A percentile compares a stretch with the other conserved stretches of the same genome.
These are phyloP conservation scores for Spatholobus suberectus DNA, from an alignment of 306 rosid species.

Conservation along the genomic window DNA sequence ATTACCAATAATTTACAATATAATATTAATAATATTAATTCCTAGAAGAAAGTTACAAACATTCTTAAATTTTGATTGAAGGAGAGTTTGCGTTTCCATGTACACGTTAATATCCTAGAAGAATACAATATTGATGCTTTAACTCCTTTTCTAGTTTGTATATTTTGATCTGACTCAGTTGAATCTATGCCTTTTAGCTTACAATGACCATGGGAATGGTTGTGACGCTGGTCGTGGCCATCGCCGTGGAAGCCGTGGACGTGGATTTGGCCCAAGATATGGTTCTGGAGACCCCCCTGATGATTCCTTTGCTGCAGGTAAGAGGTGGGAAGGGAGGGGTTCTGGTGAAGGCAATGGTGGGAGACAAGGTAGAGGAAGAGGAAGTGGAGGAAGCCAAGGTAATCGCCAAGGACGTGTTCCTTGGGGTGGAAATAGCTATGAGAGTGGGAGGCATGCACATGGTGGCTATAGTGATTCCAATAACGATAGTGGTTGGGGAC, in stretches of 20 bases:
- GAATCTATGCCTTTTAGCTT: conserved; percentile 36
- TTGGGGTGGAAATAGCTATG: conserved; percentile 25
- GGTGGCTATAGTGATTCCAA: background rate
- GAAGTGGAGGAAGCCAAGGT: conserved; percentile 27
- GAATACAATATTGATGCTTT: background rate
- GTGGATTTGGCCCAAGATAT: too few species aligned
- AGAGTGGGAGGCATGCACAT: background rate
- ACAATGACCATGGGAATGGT: conserved; percentile 39
- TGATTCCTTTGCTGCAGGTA: conserved; percentile 11
- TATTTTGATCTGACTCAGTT: conserved; percentile 26
- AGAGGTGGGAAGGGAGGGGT: conserved; percentile 27
- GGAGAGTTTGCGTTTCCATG: conserved; percentile 5
- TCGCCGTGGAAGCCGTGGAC: background rate
- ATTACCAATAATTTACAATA: too few species aligned
- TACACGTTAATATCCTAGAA: background rate
- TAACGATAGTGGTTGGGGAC: conserved; percentile 9
- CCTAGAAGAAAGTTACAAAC: background rate
- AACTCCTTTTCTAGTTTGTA: conserved; percentile 29
- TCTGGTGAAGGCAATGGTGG: conserved; percentile 27
- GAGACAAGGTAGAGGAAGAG: conserved; percentile 10
- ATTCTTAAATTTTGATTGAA: background rate
- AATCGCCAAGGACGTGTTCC: conserved; percentile 10
- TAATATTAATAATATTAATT: too few species aligned
- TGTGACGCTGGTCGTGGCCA: background rate
- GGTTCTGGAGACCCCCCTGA: background rate